These are phyloP conservation scores for Candida boleticola DNA, from an alignment of 805 yeast species.

Conservation along the genomic window DNA sequence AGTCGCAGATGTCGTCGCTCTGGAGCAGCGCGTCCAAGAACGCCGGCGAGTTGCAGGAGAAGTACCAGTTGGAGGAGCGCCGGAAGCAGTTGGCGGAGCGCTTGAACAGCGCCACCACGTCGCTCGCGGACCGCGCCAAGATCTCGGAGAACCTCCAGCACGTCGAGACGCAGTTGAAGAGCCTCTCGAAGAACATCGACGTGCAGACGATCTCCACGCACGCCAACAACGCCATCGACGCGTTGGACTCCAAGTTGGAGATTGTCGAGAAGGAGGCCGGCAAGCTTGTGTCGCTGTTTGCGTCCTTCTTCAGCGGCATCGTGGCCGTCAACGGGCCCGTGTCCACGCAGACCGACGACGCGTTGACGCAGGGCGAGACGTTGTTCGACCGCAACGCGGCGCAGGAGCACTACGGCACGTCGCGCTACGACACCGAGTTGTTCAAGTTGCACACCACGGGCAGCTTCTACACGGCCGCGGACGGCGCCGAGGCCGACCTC, in stretches of 20 bases:
- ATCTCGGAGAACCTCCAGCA: conserved; percentile 20
- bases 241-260: conserved; percentile 69
- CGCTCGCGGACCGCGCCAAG: conserved; percentile 19
- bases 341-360: conserved; percentile 24
- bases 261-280: conserved; percentile 69
- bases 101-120: conserved; percentile 25
- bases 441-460: conserved; percentile 37
- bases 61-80: conserved; percentile 26
- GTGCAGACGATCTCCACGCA: conserved; percentile 22
- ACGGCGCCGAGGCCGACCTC: conserved; percentile 11
- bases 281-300: conserved; percentile 53
- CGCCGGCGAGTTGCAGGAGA: conserved; percentile 29
- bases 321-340: conserved; percentile 18
- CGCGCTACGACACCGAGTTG: conserved; percentile 39
- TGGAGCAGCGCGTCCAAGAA: conserved; percentile 34
- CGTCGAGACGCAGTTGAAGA: conserved; percentile 28
- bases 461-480: conserved; percentile 17
- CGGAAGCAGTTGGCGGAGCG: conserved; percentile 27
- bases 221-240: conserved; percentile 62
- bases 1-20: conserved; percentile 30
- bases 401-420: conserved; percentile 31
- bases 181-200: conserved; percentile 19
- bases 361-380: conserved; percentile 15
- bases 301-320: conserved; percentile 51
- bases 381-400: conserved; percentile 15